phyloP scores from a whole-genome alignment of 345 rosid genomes.

The Eucalyptus marginata region DNA sequence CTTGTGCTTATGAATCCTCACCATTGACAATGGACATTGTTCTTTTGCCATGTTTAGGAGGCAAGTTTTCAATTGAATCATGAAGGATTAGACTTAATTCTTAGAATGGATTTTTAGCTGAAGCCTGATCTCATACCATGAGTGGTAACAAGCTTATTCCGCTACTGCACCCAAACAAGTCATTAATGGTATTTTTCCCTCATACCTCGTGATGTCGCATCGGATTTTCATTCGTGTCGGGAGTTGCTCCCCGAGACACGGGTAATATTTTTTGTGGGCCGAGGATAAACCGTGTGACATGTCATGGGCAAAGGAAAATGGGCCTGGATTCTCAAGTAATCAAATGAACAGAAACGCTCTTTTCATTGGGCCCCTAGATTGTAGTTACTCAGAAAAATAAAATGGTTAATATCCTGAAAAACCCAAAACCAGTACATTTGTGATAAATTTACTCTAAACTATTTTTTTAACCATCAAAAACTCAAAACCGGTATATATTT shows the following conservation, averaged over 20 bases:
- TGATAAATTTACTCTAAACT: too few relatives aligned
- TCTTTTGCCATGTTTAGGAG: not conserved
- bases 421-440: rapidly evolving
- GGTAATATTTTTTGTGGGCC: not conserved
- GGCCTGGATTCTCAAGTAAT: not conserved
- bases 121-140: not conserved
- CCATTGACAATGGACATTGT: not conserved
- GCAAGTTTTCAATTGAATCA: not conserved
- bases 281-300: not conserved
- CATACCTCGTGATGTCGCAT: not conserved
- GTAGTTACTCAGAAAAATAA: not conserved
- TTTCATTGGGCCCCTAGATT: not conserved
- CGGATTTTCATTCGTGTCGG: not conserved
- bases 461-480: too few relatives aligned
- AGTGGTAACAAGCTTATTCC: not conserved
- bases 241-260: not conserved
- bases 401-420: not conserved
- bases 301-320: not conserved
- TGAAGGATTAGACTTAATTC: not conserved
- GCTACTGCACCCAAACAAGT: not conserved
- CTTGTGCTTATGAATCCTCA: not conserved
- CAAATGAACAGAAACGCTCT: not conserved
- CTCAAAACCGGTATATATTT: rapidly evolving
- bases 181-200: not conserved
- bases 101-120: not conserved